Conservation (phyloP, 495 filamentous ascomycete species). For the Penicillium malachiteum region DNA sequence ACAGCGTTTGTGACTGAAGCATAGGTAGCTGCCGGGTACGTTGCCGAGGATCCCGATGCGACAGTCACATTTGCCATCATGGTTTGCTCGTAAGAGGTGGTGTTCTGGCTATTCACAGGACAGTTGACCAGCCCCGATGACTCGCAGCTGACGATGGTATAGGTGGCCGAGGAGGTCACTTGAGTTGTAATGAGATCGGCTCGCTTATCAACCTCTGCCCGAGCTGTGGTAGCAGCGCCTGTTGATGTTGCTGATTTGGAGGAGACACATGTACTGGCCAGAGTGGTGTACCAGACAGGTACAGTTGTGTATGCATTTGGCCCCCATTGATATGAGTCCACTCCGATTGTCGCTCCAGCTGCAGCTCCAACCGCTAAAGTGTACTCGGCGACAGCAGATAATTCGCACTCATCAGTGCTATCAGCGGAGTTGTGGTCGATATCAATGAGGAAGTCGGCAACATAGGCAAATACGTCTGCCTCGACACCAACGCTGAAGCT, state of each 20-base stretch:
- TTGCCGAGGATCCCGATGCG: conserved; percentile 28
- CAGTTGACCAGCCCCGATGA: conserved; percentile 44
- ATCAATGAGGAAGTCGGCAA: conserved; percentile 54
- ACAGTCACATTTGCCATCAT: conserved; percentile 31
- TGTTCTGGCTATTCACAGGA: conserved; percentile 44
- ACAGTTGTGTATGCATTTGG: conserved; percentile 43
- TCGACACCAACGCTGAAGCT: conserved; percentile 42
- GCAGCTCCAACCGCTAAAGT: conserved; percentile 48
- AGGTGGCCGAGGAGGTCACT: conserved; percentile 28
- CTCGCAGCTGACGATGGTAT: conserved; percentile 38
- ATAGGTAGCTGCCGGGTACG: conserved; percentile 33
- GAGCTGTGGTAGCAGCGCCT: conserved; percentile 16
- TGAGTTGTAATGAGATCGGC: conserved; percentile 34
- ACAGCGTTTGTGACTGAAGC: conserved; percentile 28
- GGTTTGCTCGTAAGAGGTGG: conserved; percentile 20
- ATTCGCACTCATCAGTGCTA: conserved; percentile 37
- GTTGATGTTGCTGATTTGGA: conserved; percentile 20
- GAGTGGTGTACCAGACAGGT: conserved; percentile 53
- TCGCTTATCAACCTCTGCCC: conserved; percentile 16
- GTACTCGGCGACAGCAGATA: conserved; percentile 47
- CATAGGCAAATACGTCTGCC: conserved; percentile 45
- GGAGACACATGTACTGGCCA: conserved; percentile 45
- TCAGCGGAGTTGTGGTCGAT: conserved; percentile 32
- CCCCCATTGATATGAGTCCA: conserved; percentile 48
- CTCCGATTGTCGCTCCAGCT: conserved; percentile 49